Base-by-base conservation (phyloP, 352 stramenopile genomes). In the Pythium aquatile region DNA sequence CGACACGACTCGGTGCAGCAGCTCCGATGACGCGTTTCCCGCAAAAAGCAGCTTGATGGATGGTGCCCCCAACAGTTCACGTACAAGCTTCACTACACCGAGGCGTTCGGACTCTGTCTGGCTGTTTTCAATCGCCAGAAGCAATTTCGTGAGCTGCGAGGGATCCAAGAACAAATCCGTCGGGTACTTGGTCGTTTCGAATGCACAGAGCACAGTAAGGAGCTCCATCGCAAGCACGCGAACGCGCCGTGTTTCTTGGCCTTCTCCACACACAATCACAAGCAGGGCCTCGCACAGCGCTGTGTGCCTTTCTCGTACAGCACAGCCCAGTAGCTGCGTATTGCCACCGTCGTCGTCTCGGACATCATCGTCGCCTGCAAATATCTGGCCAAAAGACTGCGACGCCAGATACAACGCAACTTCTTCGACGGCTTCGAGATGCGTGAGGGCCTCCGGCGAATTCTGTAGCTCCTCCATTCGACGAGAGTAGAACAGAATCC, bases 401-500 rank as follows among this genome's bases (percentile, higher is more conserved):
- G 48, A 55, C 7, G 55, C 1, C 47, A 64, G 11, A 53, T 49
- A 70, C 20, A 70, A 42, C 5, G 46, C 54, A 24, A 70, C 20
- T 40, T 65, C 64, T 30, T 55, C 10, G 20, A 62, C n/a, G 3
- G 42, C 58, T 24, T 60, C 46, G 17, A 70, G 51, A 49, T 69
- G 63, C 6, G 2, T 7, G 7, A 37, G 39, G 11, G 28, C 42
- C 1, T 62, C 47, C 5, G 30, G 14, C 4, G 55, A 59, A 8
- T 24, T n/a, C 3, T 54, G 42, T 4, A 60, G 49, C 6, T 28
- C 33, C 26, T n/a, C 24, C 11, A 46, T 10, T 8, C 29, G 51
- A 5, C 39, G 28, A 7, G 55, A 35, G 40, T 65, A 65, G 39
- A 55, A 65, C 14, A 49, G 24, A 24, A 70, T 66, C 64, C 64